Conservation (phyloP, 2,329 filamentous ascomycete genomes). For the Trichoderma pleuroti region DNA sequence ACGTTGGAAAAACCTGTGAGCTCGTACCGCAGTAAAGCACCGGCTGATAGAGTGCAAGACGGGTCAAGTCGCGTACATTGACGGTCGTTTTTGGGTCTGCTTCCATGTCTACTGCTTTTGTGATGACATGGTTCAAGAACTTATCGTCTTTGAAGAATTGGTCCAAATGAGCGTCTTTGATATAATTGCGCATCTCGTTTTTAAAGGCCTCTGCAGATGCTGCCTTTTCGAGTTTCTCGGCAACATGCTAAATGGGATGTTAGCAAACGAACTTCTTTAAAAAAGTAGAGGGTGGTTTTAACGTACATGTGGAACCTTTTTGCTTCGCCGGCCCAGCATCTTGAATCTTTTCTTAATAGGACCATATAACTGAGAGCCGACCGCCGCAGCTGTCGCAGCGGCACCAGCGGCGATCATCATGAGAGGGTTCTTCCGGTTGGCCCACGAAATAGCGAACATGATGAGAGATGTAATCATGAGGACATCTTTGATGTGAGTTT, state of each 20-base stretch:
- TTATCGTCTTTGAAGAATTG: not conserved
- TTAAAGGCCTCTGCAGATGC: not conserved
- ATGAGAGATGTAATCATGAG: not conserved
- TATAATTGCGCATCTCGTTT: not conserved
- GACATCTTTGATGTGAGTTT: not conserved
- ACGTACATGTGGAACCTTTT: not conserved
- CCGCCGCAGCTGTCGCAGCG: not conserved
- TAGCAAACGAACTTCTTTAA: not conserved
- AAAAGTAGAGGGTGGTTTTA: fast-evolving
- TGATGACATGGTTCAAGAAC: not conserved
- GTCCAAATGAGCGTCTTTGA: not conserved
- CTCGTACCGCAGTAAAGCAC: not conserved
- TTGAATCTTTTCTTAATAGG: not conserved
- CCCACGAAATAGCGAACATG: not conserved
- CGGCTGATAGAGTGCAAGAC: not conserved
- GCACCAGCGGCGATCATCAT: not conserved
- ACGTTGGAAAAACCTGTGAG: not conserved
- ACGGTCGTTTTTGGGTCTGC: not conserved
- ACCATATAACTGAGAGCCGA: not conserved
- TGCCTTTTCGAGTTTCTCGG: not conserved
- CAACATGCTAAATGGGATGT: not conserved
- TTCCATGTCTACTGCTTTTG: not conserved
- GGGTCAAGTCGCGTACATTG: not conserved
- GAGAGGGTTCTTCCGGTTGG: not conserved
- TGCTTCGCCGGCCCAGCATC: not conserved